A percentile compares a stretch with the other conserved stretches of the same genome.
Conservation (phyloP, 106 monocot genomes). For the Dioscorea dumetorum region DNA sequence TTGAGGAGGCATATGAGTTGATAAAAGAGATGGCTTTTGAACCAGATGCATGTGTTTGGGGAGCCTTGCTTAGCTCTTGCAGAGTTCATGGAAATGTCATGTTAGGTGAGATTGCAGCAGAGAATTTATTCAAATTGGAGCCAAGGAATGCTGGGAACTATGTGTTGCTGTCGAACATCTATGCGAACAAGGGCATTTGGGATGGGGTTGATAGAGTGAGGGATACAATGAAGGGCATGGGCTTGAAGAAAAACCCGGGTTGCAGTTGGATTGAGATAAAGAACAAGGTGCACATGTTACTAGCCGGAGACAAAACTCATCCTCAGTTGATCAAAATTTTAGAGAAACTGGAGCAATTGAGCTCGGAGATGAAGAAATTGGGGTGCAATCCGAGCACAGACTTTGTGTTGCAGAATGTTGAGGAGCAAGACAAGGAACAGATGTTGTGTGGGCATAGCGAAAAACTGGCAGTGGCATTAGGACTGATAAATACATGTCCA, state of each 20-base stretch:
- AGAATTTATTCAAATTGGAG: conserved; percentile 57
- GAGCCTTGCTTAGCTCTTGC: conserved; percentile 72
- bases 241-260: conserved; percentile 66
- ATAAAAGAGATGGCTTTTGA: conserved; percentile 47
- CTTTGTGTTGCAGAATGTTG: conserved; percentile 78
- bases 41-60: conserved; percentile 81
- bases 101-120: conserved; percentile 73
- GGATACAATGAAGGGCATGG: conserved; percentile 49
- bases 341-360: conserved; percentile 43
- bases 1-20: conserved; percentile 51
- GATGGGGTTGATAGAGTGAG: conserved; percentile 45
- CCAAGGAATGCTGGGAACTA: conserved; percentile 78
- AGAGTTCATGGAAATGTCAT: conserved; percentile 46
- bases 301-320: conserved; percentile 66
- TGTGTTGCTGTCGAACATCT: conserved; percentile 72
- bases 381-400: conserved; percentile 52
- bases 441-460: conserved; percentile 83
- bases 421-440: conserved; percentile 91
- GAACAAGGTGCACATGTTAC: conserved; percentile 60
- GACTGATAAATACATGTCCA: conserved; percentile 46
- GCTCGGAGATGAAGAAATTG: conserved; percentile 45
- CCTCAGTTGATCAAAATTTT: conserved; percentile 46
- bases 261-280: conserved; percentile 84
- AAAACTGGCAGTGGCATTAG: conserved; percentile 73
- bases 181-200: conserved; percentile 63